Base-by-base conservation (phyloP, 2,329 filamentous ascomycete species). In the Scedosporium minutisporum region DNA sequence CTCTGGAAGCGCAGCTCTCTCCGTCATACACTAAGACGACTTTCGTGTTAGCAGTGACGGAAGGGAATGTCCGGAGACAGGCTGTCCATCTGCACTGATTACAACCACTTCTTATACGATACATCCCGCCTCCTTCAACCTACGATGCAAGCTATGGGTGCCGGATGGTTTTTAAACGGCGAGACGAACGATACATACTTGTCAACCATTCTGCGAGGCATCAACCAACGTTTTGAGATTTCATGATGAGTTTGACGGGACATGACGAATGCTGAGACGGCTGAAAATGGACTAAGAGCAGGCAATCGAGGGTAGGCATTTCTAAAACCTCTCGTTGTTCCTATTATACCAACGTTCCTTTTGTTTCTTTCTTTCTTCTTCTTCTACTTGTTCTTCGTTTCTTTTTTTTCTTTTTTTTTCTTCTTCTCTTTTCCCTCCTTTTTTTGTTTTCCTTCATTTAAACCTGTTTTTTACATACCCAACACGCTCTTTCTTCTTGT, bases 401-500 rank as follows among this genome's bases (percentile, higher is more conserved):
- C 18, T 53, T n/a, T 51, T 23, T 33, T 55, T 2, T 14, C 38
- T 23, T 29, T 53, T 51, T 14, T 53, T 61, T 33, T 58, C 42
- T 63, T 48, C 60, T 60, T 60, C 58, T 44, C 38, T 58, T 51
- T 64, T 33, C 48, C 62, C 51, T 46, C 10, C 18, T 58, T 60
- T 55, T 12, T 38, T 42, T 14, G 33, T 57, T 44, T 33, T 27
- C 25, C 29, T 33, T 33, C 6, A 33, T 33, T 38, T 38, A 38
- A 38, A 38, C 33, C 10, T 38, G 5, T 38, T 38, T 9, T 38
- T 38, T 38, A 38, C 33, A 38, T 38, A 38, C 33, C 33, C 33
- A 14, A 38, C 6, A 9, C 33, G 33, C 33, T 38, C 33, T 38
- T 38, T 38, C 33, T 38, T 38, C 33, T 38, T 38, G 10, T 38